Percentiles rank a stretch among this genome's conserved stretches.
Conservation (phyloP, 2,329 filamentous ascomycete genomes). For the Karstenula rhodostoma region DNA sequence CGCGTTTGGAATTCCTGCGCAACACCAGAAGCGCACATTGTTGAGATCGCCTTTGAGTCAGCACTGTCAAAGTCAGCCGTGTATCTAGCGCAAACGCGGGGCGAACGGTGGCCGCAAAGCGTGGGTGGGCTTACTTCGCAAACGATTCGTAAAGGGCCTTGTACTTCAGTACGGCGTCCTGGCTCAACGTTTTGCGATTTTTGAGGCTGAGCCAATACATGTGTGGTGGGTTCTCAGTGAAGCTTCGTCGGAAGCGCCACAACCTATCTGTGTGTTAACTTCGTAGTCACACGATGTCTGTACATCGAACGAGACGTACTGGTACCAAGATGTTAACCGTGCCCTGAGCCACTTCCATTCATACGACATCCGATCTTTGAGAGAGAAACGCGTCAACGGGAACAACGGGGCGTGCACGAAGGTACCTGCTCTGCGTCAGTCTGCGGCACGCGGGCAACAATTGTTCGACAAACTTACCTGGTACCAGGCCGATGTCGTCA, state of each 20-base stretch:
- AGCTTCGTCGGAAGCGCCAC: conserved; percentile 2
- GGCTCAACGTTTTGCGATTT: neutral
- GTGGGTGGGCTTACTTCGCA: conserved; percentile 50
- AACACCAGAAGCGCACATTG: conserved; percentile 64
- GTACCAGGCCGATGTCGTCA: conserved; percentile 29
- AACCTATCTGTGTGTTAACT: conserved; percentile 6
- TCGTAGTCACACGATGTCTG: neutral
- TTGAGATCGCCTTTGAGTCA: conserved; percentile 33
- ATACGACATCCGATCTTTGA: conserved; percentile 17
- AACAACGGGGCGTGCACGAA: conserved; percentile 20
- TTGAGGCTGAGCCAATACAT: conserved; percentile 8
- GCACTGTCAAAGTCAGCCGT: conserved; percentile 27
- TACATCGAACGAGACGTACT: conserved; percentile 16
- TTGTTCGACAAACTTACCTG: conserved; percentile 15
- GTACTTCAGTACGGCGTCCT: conserved; percentile 66
- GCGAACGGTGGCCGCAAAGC: no score
- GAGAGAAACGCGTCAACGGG: conserved; percentile 1
- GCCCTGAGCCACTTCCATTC: conserved; percentile 23
- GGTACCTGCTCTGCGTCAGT: conserved; percentile 18
- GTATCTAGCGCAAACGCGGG: neutral
- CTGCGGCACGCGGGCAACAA: conserved; percentile 1
- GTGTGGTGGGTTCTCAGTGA: neutral
- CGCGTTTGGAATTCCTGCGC: conserved; percentile 60
- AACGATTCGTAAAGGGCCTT: conserved; percentile 68
- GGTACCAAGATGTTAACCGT: conserved; percentile 5